phyloP scores from a whole-genome alignment of 805 yeast species.

The Metschnikowia chrysomelidarum region DNA sequence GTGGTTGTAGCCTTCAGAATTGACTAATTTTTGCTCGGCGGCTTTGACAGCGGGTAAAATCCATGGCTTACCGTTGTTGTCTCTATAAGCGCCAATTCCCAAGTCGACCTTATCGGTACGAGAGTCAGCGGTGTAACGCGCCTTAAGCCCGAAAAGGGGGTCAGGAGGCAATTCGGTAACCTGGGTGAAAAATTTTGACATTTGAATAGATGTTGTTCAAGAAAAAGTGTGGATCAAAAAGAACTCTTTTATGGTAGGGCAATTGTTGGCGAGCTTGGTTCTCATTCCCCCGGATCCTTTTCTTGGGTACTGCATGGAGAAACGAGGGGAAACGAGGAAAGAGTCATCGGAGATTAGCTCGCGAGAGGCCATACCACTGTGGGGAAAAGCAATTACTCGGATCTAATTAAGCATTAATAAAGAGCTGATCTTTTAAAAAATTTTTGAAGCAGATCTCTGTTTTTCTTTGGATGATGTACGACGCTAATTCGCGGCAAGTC shows the following conservation, averaged over 20 bases:
- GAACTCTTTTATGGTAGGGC: neutral
- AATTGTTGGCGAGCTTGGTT: neutral
- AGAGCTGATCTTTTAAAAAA: too few species aligned
- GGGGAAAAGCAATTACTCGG: too few species aligned
- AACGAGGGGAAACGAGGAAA: too few species aligned
- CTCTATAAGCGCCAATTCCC: slow-evolving; percentile 81
- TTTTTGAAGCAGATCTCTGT: too few species aligned
- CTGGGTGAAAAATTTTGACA: slow-evolving; percentile 44
- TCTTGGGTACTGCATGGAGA: slow-evolving; percentile 3
- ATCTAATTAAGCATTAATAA: too few species aligned
- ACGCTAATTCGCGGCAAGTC: too few species aligned
- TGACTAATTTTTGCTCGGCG: slow-evolving; percentile 66
- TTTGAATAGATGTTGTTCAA: slow-evolving; percentile 10
- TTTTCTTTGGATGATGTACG: too few species aligned
- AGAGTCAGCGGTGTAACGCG: slow-evolving; percentile 57
- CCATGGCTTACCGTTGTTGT: slow-evolving; percentile 68
- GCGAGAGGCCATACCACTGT: neutral
- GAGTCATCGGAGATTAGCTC: slow-evolving; percentile 9
- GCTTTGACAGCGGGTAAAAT: slow-evolving; percentile 62
- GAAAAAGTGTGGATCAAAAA: neutral
- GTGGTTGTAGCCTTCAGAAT: slow-evolving; percentile 54
- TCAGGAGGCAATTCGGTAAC: slow-evolving; percentile 76
- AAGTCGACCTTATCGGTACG: slow-evolving; percentile 73
- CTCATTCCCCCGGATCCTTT: slow-evolving; percentile 5
- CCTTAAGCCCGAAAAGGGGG: slow-evolving; percentile 80